Evolutionary conservation across 2,329 filamentous ascomycete species (phyloP).

Genomic region (Calonectria pseudoreteaudii): DNA sequence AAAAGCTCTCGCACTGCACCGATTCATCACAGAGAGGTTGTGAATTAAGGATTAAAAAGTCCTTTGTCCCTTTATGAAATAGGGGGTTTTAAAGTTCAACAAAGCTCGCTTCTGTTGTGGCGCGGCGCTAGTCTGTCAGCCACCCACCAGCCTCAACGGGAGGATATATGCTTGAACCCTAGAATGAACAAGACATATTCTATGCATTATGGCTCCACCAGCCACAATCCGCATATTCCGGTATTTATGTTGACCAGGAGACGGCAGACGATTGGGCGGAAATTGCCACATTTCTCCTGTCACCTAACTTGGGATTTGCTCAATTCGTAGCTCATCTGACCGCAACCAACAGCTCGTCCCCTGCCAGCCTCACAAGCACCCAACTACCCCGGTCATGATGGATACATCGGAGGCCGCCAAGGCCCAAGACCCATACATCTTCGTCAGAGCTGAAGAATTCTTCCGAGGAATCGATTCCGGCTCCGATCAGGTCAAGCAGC

Average conservation of each 20-base stretch:
- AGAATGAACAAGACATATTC: neutral
- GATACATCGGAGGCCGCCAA: neutral
- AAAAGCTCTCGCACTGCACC: too few species aligned
- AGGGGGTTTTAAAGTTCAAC: too few species aligned
- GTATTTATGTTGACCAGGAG: neutral
- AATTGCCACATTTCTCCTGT: neutral
- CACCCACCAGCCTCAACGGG: too few species aligned
- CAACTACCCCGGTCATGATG: neutral
- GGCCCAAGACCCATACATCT: neutral
- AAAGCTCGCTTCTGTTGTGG: too few species aligned
- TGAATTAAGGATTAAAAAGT: too few species aligned
- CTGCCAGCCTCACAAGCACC: neutral
- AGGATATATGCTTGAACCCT: neutral
- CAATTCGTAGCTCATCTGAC: neutral
- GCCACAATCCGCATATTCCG: neutral
- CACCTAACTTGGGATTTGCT: neutral
- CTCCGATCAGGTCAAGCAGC: neutral
- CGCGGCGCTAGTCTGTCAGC: too few species aligned
- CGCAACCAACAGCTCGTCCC: neutral
- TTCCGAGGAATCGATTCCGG: neutral
- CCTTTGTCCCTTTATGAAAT: too few species aligned
- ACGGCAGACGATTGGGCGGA: neutral
- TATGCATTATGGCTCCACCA: neutral
- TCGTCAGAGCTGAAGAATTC: neutral
- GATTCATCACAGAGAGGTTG: neutral